Evolutionary conservation across 345 rosid species (phyloP), one percentile per base, ranked within the genome.

Genomic region (Streptanthus diversifolius): DNA sequence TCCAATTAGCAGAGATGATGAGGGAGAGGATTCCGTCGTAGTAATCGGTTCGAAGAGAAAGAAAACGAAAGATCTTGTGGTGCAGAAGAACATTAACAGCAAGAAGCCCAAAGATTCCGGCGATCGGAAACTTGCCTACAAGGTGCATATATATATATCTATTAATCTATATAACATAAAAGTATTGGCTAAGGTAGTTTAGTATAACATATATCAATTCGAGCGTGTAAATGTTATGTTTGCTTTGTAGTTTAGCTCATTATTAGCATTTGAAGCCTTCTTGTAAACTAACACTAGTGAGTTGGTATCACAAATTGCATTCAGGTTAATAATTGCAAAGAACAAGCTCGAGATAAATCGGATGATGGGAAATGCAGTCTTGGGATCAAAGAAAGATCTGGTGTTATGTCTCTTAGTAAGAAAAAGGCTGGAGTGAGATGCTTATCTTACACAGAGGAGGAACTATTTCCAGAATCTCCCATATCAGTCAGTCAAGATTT

Each of bases 71-170:
- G 69, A 62, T 58, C 17, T 53, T 55, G 61, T 53, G 47, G 36
- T 48, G 66, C 72, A 57, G 25, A 82, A 55, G 56, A 68, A 63
- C 68, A 79, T 25, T 68, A 40, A 72, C 57, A 69, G 49, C 35
- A 67, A 62, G 70, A 47, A 71, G 3, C 27, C 8, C 4, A 33
- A 18, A 3, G 15, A 40, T 15, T 56, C n/a, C n/a, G n/a, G n/a
- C n/a, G n/a, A n/a, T n/a, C n/a, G n/a, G n/a, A n/a, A n/a, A n/a
- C n/a, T 22, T 9, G 15, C 25, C 11, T 9, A 9, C 27, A 30
- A 70, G 73, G 73, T 66, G 19, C 58, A 10, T 65, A 11, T 24
- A 1, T 30, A 24, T 29, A n/a, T 53, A 13, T 59, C 8, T 6
- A 45, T 52, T 0, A 7, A 24, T 41, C 27, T 37, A 2, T 17